Evolutionary conservation across 805 yeast species (phyloP).

Genomic region (Nakazawaea anatomiae): DNA sequence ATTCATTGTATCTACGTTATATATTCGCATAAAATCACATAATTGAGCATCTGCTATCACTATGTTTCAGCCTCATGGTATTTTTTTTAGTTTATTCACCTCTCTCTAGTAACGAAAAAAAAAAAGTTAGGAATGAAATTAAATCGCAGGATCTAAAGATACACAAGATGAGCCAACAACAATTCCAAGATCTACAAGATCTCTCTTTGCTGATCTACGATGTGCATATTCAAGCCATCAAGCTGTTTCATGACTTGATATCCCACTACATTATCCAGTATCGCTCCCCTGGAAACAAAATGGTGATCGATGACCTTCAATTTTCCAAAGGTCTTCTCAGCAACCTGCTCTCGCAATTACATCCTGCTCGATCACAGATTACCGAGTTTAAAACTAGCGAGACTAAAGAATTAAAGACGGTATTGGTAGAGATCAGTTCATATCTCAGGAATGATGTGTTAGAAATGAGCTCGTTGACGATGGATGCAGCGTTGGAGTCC

Average conservation of each 20-base stretch:
- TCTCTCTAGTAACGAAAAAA: background rate
- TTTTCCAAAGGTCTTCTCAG: background rate
- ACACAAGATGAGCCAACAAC: background rate
- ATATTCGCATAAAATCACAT: too few relatives aligned
- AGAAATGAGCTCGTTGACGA: conserved; percentile 5
- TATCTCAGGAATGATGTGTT: conserved; percentile 2
- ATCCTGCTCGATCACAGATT: background rate
- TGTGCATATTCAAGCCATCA: background rate
- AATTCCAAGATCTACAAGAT: background rate
- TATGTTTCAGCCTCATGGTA: too few relatives aligned
- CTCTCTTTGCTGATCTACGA: background rate
- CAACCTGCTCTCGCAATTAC: conserved; percentile 1
- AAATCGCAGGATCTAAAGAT: background rate
- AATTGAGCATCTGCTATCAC: too few relatives aligned
- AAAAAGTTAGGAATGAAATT: background rate
- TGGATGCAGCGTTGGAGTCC: background rate
- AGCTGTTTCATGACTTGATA: background rate
- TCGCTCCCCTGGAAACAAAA: background rate
- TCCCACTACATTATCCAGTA: background rate
- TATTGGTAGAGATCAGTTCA: background rate
- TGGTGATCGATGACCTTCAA: conserved; percentile 4
- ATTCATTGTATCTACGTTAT: too few relatives aligned
- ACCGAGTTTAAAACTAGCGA: background rate
- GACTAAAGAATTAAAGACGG: background rate
- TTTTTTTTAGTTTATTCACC: background rate